phyloP scores from a whole-genome alignment of 2,329 filamentous ascomycete genomes.

The Pestalotiopsis sp. region DNA sequence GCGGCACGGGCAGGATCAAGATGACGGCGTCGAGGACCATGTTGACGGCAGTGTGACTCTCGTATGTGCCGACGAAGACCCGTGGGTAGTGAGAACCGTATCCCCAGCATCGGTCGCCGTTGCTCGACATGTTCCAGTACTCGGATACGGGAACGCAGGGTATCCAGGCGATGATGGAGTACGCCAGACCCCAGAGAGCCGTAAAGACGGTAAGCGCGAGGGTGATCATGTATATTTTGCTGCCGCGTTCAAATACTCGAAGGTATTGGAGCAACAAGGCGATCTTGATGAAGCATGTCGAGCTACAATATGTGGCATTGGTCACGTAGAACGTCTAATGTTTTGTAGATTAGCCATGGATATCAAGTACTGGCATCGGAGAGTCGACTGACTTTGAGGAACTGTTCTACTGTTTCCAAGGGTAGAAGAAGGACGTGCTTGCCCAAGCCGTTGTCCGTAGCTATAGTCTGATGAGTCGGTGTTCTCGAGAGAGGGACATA shows the following conservation, averaged over 20 bases:
- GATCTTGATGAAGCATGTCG: slow-evolving; percentile 27
- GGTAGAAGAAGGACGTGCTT: slow-evolving; percentile 23
- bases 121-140: slow-evolving; percentile 20
- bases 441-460: slow-evolving; percentile 22
- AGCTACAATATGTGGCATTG: slow-evolving; percentile 23
- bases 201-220: slow-evolving; percentile 25
- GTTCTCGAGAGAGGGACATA: background rate
- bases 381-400: slow-evolving; percentile 15
- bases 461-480: background rate
- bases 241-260: slow-evolving; percentile 23
- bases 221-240: slow-evolving; percentile 20
- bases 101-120: slow-evolving; percentile 24
- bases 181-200: slow-evolving; percentile 30
- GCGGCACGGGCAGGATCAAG: slow-evolving; percentile 31
- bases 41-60: slow-evolving; percentile 33
- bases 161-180: slow-evolving; percentile 31
- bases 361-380: background rate
- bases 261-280: slow-evolving; percentile 27
- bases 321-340: slow-evolving; percentile 24
- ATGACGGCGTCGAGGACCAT: slow-evolving; percentile 33
- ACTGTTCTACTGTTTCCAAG: slow-evolving; percentile 14
- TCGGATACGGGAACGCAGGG: slow-evolving; percentile 27
- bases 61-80: slow-evolving; percentile 31
- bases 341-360: background rate
- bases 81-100: slow-evolving; percentile 28